Percentiles rank a stretch among this genome's conserved stretches.
Conservation (phyloP, 495 filamentous ascomycete genomes). For the Podospora pseudocomata region DNA sequence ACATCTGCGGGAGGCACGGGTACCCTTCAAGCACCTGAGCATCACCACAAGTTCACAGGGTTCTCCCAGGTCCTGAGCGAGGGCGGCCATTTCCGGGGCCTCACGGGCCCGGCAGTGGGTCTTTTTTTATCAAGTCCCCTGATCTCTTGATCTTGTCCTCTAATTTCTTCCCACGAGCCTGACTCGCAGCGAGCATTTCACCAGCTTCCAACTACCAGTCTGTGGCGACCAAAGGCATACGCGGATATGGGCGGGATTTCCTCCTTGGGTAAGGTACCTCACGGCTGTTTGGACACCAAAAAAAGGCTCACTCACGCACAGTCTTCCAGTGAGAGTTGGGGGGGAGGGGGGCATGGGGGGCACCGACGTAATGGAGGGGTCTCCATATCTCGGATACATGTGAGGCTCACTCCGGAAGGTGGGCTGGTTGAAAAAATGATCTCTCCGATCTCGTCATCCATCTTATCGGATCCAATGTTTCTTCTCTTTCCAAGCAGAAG, state of each 20-base stretch:
- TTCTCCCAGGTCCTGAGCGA: constrained; percentile 7
- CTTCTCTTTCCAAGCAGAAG: background rate
- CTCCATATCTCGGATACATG: background rate
- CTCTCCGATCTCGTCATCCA: background rate
- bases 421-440: background rate
- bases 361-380: background rate
- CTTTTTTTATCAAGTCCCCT: constrained; percentile 9
- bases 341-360: too few relatives aligned
- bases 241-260: background rate
- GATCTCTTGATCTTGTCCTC: constrained; percentile 16
- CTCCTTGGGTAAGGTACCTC: background rate
- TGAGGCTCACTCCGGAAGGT: background rate
- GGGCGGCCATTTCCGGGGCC: constrained; percentile 20
- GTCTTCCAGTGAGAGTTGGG: background rate
- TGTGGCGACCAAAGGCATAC: background rate
- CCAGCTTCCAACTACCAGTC: background rate
- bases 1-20: constrained; percentile 21
- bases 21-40: constrained; percentile 7
- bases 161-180: background rate
- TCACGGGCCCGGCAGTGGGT: background rate
- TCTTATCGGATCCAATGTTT: background rate
- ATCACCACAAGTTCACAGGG: background rate
- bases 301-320: background rate
- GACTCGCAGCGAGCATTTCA: background rate
- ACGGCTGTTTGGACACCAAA: background rate